Base-by-base conservation (phyloP, 345 rosid genomes). In the Hypericum androsaemum region DNA sequence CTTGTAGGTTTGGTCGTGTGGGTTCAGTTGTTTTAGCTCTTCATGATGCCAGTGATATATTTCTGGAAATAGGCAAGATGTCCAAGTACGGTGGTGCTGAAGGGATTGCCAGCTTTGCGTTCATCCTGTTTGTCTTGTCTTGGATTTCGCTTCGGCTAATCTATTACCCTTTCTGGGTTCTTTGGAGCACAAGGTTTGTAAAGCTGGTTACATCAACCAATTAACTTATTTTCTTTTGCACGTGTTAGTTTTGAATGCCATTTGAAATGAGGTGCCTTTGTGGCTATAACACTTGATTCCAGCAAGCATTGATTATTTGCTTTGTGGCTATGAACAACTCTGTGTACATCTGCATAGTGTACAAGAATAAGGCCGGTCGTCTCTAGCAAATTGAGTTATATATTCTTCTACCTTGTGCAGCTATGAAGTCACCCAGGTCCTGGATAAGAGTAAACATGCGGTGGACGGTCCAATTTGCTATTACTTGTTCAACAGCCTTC, bases 1-100 rank as follows among this genome's bases (percentile, higher is more conserved):
- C 16, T 52, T 52, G 47, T 11, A 85, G 94, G 69, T 89, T 83
- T 67, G 78, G 74, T 54, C 84, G 86, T 50, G 97, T 77, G 58
- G 84, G 89, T 65, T 67, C 88, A 16, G 62, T 80, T 57, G 67
- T 80, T 60, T 61, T 83, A 51, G 89, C 89, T 46, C 72, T 85
- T 58, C 95, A 85, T 60, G 95, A 86, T 7, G 95, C 74, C 5
- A 74, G 71, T 50, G 94, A 89, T 72, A 74, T 77, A 54, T 79
- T 81, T 73, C 62, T 89, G 53, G 97, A 89, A 72, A 45, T 78
- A 0, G 95, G 74, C 52, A 89, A 89, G 74, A 80, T 89, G 88
- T 89, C 94, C n/a, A 80, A 73, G 58, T 89, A 86, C 53, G 74
- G 84, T 48, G 95, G 97, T 50, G 70, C 63, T 35, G 84, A 89